A percentile compares a stretch with the other conserved stretches of the same genome.
These are phyloP conservation scores for Helicocarpus griseus DNA, from an alignment of 2,329 filamentous ascomycete species.

Conservation along the genomic window DNA sequence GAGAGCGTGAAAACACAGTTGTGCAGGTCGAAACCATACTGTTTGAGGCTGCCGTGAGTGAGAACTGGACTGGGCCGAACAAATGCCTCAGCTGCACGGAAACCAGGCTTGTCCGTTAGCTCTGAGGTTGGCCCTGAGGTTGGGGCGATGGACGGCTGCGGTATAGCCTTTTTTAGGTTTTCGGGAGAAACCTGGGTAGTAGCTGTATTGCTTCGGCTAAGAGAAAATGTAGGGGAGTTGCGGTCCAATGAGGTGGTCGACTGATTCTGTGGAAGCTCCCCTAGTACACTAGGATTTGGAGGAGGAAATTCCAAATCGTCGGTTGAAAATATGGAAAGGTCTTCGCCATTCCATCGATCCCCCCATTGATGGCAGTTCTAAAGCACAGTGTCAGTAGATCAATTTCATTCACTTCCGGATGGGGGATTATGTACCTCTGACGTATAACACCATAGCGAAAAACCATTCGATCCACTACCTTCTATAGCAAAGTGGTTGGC, in stretches of 20 bases:
- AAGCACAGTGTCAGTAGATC: neutral
- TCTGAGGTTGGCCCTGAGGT: conserved; percentile 44
- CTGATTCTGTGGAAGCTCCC: conserved; percentile 25
- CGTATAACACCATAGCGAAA: conserved; percentile 82
- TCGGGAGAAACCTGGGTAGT: conserved; percentile 54
- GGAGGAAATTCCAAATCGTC: conserved; percentile 60
- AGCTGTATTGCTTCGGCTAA: conserved; percentile 37
- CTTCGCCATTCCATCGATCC: conserved; percentile 96
- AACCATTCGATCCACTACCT: conserved; percentile 71
- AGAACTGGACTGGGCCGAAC: conserved; percentile 73
- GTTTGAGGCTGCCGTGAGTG: conserved; percentile 60
- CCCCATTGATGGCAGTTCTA: conserved; percentile 81
- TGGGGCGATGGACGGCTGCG: conserved; percentile 46
- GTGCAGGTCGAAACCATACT: conserved; percentile 73
- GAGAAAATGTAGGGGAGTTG: conserved; percentile 45
- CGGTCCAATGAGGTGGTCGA: conserved; percentile 28
- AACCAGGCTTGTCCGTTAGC: conserved; percentile 58
- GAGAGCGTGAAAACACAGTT: conserved; percentile 67
- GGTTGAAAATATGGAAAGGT: conserved; percentile 77
- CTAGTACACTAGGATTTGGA: conserved; percentile 19
- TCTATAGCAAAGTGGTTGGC: conserved; percentile 93
- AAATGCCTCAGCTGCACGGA: conserved; percentile 86
- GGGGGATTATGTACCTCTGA: conserved; percentile 43
- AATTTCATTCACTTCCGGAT: conserved; percentile 43
- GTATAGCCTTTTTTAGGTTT: conserved; percentile 66